Evolutionary conservation across 1,284 basidiomycete species (phyloP).

Genomic region (Naganishia cerealis): DNA sequence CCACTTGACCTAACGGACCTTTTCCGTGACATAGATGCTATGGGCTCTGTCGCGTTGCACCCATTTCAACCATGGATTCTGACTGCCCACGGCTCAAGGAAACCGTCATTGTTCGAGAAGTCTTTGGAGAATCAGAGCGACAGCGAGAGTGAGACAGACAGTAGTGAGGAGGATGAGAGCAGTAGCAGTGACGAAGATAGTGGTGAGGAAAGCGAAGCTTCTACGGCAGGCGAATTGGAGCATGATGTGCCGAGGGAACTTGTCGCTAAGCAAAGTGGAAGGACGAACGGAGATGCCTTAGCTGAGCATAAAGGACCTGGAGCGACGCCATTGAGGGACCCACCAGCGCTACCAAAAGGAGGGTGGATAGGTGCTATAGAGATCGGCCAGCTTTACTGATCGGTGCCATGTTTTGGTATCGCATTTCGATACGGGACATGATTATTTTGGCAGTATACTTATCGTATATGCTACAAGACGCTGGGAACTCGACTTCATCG

Average conservation of each 20-base stretch:
- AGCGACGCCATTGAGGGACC: neutral
- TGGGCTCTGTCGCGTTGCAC: constrained; percentile 49
- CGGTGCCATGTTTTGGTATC: too few relatives aligned
- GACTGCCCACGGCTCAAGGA: constrained; percentile 32
- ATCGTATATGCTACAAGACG: too few relatives aligned
- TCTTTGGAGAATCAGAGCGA: constrained; percentile 1
- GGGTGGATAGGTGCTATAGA: constrained; percentile 3
- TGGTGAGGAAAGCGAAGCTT: neutral
- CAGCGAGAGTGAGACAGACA: constrained; percentile 5
- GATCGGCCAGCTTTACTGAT: neutral
- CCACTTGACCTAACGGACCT: neutral
- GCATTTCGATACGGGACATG: too few relatives aligned
- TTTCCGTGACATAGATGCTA: constrained; percentile 39
- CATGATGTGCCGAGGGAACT: neutral
- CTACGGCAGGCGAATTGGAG: neutral
- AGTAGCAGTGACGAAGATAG: constrained; percentile 18
- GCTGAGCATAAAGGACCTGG: neutral
- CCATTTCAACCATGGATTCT: constrained; percentile 46
- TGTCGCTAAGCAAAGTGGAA: neutral
- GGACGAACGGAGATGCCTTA: neutral
- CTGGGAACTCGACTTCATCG: too few relatives aligned
- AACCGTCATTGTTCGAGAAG: constrained; percentile 10
- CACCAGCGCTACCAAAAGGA: neutral
- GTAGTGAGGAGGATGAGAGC: constrained; percentile 9
- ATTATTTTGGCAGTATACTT: too few relatives aligned